Percentiles rank a stretch among this genome's conserved stretches.
Conservation (phyloP, 352 stramenopile species). For the Globisporangium okanoganense region DNA sequence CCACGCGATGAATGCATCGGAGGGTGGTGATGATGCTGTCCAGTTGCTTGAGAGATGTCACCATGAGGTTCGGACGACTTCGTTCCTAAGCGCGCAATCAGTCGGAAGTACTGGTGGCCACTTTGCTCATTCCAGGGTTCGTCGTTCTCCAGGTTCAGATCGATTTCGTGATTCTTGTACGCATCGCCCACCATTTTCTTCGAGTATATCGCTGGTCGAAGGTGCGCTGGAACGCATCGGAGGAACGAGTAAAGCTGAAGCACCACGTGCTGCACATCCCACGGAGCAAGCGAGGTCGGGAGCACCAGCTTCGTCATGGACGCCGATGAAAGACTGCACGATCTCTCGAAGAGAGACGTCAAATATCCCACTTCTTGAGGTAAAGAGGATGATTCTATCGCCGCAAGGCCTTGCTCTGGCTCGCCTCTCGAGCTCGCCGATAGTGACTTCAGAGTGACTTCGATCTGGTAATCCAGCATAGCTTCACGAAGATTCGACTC, state of each 20-base stretch:
- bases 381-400: constrained; percentile 4
- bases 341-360: constrained; percentile 48
- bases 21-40: constrained; percentile 1
- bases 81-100: constrained; percentile 15
- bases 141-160: background rate
- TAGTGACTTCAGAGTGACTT: constrained; percentile 39
- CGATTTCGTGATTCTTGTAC: constrained; percentile 18
- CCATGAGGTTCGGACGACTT: background rate
- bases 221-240: constrained; percentile 43
- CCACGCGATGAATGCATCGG: background rate
- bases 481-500: constrained; percentile 72
- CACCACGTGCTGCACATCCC: constrained; percentile 58
- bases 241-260: constrained; percentile 53
- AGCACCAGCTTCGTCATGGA: constrained; percentile 53
- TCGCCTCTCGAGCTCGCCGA: background rate
- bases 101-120: constrained; percentile 8
- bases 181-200: constrained; percentile 26
- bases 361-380: constrained; percentile 30
- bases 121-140: constrained; percentile 3
- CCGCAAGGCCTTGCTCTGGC: background rate
- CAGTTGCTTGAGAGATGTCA: background rate
- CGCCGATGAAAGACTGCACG: constrained; percentile 40
- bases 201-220: constrained; percentile 42
- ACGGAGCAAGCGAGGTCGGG: constrained; percentile 41
- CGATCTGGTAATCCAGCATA: constrained; percentile 77